Evolutionary conservation across 2,329 filamentous ascomycete species (phyloP), one percentile per base, ranked within the genome.

Genomic region (Polychaeton citri): DNA sequence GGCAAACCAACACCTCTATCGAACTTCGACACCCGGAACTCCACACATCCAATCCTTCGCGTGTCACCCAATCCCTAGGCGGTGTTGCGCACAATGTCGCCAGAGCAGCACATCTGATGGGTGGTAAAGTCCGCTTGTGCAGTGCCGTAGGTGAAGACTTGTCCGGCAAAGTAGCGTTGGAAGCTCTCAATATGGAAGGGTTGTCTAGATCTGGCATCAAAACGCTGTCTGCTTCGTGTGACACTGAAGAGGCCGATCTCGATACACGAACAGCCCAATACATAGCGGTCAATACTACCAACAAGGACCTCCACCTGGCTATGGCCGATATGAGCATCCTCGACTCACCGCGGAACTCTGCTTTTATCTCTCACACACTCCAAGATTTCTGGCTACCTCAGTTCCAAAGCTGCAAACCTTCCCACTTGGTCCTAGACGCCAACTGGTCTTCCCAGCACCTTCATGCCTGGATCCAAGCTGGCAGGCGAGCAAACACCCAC

Each of bases 291-390:
- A 98, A 96, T 54, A 82, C 92, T 52, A 66, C 67, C 1, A 74
- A 79, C 40, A 92, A 86, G 57, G 81, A 87, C 43, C 72, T 98
- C 2, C 70, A 87, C n/a, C 61, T 95, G 43, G 88, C 86, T 32
- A 93, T 95, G 84, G 87, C 88, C 4, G 90, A 96, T 54, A 95
- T 96, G 86, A 73, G 69, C 37, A 88, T 94, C 48, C 73, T 94
- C 26, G 68, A 75, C 46, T 57, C 59, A 12, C 34, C 33, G 35
- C 36, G 35, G 19, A 34, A 44, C 21, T 32, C 37, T 28, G 33
- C 36, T 26, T 32, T 37, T 6, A 70, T 76, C n/a, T 15, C 24
- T 5, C 12, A 39, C 7, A 40, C 48, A 1, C 69, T 72, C 42
- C 58, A 67, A 0, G 55, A 65, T 6, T 62, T 70, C 44, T 85